Conservation (phyloP, 805 yeast species). For the Metschnikowia noctiluminum region DNA sequence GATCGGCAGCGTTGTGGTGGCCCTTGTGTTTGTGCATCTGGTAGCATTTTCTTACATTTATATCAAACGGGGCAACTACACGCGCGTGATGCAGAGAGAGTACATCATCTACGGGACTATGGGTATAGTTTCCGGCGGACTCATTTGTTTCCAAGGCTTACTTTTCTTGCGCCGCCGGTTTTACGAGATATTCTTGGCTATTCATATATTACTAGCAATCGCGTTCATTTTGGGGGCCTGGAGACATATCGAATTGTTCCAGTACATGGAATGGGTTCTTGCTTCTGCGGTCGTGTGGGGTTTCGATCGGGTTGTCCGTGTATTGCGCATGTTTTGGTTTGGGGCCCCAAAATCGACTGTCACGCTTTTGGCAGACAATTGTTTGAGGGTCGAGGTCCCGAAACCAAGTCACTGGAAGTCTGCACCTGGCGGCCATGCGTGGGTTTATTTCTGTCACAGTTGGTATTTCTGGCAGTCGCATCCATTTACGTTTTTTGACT, state of each 20-base stretch:
- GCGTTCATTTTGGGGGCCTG: constrained; percentile 13
- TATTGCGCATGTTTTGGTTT: constrained; percentile 26
- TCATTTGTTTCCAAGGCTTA: constrained; percentile 14
- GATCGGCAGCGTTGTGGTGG: constrained; percentile 14
- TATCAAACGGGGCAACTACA: not conserved
- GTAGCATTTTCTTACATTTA: constrained; percentile 6
- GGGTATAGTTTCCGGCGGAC: constrained; percentile 8
- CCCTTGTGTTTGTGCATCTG: constrained; percentile 12
- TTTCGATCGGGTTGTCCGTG: constrained; percentile 30
- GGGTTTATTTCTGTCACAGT: constrained; percentile 28
- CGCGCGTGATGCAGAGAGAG: not conserved
- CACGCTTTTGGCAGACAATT: constrained; percentile 29
- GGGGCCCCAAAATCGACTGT: constrained; percentile 34
- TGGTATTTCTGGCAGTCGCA: constrained; percentile 41
- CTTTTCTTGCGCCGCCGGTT: constrained; percentile 9
- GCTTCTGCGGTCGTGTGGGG: constrained; percentile 26
- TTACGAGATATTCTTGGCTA: constrained; percentile 13
- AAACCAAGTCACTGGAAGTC: constrained; percentile 34
- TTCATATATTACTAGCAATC: constrained; percentile 15
- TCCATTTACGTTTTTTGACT: constrained; percentile 34
- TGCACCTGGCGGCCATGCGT: constrained; percentile 40
- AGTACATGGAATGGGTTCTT: constrained; percentile 7
- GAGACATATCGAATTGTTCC: constrained; percentile 7
- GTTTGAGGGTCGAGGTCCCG: constrained; percentile 32
- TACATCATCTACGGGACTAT: constrained; percentile 12